Percentiles rank a stretch among this genome's conserved stretches.
These are phyloP conservation scores for Strombidium stylifer DNA, from an alignment of 73 alveolate genomes.

Conservation along the genomic window DNA sequence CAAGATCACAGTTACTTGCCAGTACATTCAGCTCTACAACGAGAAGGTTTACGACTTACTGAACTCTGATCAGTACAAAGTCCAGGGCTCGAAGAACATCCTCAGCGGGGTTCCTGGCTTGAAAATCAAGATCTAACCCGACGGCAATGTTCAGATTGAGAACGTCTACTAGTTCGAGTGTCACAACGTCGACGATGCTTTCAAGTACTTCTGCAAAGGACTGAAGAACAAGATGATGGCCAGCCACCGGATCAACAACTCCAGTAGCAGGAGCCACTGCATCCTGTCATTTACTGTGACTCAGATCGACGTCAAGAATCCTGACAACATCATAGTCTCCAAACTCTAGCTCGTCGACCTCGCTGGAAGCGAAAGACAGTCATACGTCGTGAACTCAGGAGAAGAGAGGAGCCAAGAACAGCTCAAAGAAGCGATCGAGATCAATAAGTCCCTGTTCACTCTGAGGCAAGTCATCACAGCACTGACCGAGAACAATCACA, in stretches of 20 bases:
- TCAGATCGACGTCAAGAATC: slow-evolving; percentile 63
- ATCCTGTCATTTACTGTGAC: slow-evolving; percentile 82
- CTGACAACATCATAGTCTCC: slow-evolving; percentile 72
- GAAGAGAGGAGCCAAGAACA: slow-evolving; percentile 32
- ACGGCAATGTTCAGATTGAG: slow-evolving; percentile 66
- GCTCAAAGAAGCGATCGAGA: slow-evolving; percentile 91
- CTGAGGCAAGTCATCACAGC: slow-evolving; percentile 93
- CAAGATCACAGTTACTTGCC: neutral
- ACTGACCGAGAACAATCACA: slow-evolving; percentile 76
- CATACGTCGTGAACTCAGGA: slow-evolving; percentile 91
- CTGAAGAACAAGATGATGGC: slow-evolving; percentile 85
- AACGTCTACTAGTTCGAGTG: slow-evolving; percentile 57
- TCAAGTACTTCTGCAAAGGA: slow-evolving; percentile 63
- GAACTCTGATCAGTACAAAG: neutral
- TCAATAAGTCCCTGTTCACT: slow-evolving; percentile 92
- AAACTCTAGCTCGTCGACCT: slow-evolving; percentile 94
- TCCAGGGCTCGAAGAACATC: neutral
- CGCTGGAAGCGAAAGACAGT: slow-evolving; percentile 96
- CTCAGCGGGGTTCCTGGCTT: neutral
- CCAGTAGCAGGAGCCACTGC: slow-evolving; percentile 87
- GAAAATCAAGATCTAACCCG: slow-evolving; percentile 69
- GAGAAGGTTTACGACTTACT: slow-evolving; percentile 45
- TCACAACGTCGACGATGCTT: slow-evolving; percentile 56
- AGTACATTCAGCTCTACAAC: slow-evolving; percentile 34
- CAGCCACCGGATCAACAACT: slow-evolving; percentile 79